These are phyloP conservation scores for Hirsutella thompsonii DNA, from an alignment of 2,329 filamentous ascomycete genomes.

Conservation along the genomic window DNA sequence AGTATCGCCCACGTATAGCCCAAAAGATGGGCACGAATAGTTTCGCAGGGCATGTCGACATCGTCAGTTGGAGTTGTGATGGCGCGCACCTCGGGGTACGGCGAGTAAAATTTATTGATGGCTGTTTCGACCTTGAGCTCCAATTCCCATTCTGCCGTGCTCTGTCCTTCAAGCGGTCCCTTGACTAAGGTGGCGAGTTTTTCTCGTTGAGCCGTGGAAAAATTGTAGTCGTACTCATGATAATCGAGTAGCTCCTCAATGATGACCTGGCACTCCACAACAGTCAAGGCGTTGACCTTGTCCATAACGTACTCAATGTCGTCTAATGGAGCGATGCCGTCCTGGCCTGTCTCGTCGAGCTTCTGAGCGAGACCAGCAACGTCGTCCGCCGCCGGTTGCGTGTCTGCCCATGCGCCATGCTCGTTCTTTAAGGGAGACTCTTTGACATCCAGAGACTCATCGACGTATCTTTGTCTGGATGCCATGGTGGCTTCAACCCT, in stretches of 20 bases:
- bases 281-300: conserved; percentile 9
- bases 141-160: conserved; percentile 6
- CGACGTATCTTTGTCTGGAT: background rate
- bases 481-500: background rate
- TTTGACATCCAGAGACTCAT: background rate
- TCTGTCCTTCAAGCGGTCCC: conserved; percentile 8
- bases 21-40: conserved; percentile 13
- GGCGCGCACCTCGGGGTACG: conserved; percentile 15
- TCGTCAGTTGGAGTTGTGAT: conserved; percentile 15
- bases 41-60: conserved; percentile 13
- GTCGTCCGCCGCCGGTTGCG: conserved; percentile 1
- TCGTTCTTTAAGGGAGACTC: background rate
- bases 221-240: conserved; percentile 14
- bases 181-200: conserved; percentile 8
- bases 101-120: conserved; percentile 10
- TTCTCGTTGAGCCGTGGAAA: conserved; percentile 6
- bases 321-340: conserved; percentile 8
- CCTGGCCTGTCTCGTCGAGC: conserved; percentile 7
- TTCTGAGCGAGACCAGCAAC: conserved; percentile 6
- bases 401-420: background rate
- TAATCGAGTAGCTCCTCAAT: conserved; percentile 8
- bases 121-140: conserved; percentile 8
- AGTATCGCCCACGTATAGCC: conserved; percentile 14
- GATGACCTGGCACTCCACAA: conserved; percentile 10
- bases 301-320: conserved; percentile 12